Evolutionary conservation across 2,329 filamentous ascomycete species (phyloP).

Genomic region (Aspergillus quadrilineatus): DNA sequence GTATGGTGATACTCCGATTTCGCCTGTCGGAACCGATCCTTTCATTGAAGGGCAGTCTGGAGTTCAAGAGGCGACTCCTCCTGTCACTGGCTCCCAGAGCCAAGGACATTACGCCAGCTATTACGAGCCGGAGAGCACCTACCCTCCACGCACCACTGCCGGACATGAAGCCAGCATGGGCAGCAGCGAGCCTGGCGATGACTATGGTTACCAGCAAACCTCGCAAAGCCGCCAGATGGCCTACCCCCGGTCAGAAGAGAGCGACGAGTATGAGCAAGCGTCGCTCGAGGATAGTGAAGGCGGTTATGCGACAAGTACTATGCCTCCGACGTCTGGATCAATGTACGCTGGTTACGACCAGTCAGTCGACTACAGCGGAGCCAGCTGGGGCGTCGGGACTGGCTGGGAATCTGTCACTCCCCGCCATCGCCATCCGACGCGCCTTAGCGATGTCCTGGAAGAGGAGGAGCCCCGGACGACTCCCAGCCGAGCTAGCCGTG

Average conservation of each 20-base stretch:
- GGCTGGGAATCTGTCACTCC: conserved; percentile 75
- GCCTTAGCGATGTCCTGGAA: conserved; percentile 83
- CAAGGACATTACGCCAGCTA: conserved; percentile 29
- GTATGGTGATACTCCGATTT: conserved; percentile 51
- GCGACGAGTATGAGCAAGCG: conserved; percentile 57
- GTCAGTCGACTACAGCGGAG: conserved; percentile 63
- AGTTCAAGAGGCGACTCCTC: conserved; percentile 26
- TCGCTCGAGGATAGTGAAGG: conserved; percentile 47
- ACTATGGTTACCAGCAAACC: conserved; percentile 64
- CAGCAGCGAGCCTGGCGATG: conserved; percentile 63
- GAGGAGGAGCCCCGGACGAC: conserved; percentile 75
- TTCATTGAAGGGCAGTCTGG: conserved; percentile 53
- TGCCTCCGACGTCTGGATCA: conserved; percentile 27
- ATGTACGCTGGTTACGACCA: conserved; percentile 33
- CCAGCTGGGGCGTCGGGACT: conserved; percentile 63
- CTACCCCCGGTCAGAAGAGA: conserved; percentile 51
- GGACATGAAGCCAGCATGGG: conserved; percentile 48
- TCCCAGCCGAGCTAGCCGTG: conserved; percentile 66
- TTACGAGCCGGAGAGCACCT: conserved; percentile 41
- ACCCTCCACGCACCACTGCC: conserved; percentile 42
- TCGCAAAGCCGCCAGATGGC: conserved; percentile 60
- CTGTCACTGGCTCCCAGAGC: conserved; percentile 35
- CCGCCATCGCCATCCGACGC: conserved; percentile 79
- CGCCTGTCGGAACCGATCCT: conserved; percentile 61
- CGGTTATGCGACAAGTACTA: conserved; percentile 27